A percentile compares a stretch with the other conserved stretches of the same genome.
Evolutionary conservation across 2,329 filamentous ascomycete genomes (phyloP).

Genomic region (Neofusicoccum sp.): DNA sequence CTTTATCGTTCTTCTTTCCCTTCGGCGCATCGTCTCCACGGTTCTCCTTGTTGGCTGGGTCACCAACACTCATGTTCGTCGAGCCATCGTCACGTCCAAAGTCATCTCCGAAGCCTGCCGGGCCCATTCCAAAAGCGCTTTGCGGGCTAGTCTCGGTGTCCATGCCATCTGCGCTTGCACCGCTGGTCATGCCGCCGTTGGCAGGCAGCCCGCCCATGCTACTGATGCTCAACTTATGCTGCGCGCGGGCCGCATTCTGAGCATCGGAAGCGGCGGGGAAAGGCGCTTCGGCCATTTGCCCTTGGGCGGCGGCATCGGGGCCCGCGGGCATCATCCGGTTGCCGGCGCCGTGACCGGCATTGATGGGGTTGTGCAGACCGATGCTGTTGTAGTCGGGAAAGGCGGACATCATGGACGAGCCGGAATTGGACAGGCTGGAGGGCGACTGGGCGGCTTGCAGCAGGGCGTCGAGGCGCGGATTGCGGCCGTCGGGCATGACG

Average conservation of each 20-base stretch:
- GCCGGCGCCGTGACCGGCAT: background rate
- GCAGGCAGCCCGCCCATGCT: background rate
- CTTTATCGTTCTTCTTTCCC: conserved; percentile 25
- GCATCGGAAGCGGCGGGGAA: conserved; percentile 29
- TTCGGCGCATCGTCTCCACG: background rate
- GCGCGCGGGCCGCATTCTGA: conserved; percentile 1
- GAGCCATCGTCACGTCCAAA: conserved; percentile 30
- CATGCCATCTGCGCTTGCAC: conserved; percentile 30
- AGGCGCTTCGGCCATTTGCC: background rate
- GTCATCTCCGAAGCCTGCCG: conserved; percentile 35
- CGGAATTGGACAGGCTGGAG: conserved; percentile 27
- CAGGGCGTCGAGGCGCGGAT: conserved; percentile 26
- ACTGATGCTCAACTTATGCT: conserved; percentile 33
- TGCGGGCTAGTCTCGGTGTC: conserved; percentile 39
- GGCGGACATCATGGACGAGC: conserved; percentile 25
- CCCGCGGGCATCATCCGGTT: conserved; percentile 1
- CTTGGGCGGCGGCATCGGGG: background rate
- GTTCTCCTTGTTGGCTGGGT: background rate
- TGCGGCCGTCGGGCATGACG: conserved; percentile 35
- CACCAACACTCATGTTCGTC: background rate
- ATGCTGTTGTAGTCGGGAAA: conserved; percentile 9
- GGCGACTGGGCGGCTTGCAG: conserved; percentile 25
- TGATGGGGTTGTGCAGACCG: conserved; percentile 1
- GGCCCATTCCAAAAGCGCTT: conserved; percentile 29
- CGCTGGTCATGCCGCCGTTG: conserved; percentile 26